phyloP scores from a whole-genome alignment of 768 basidiomycete genomes.

The Leucosporidium scottii region DNA sequence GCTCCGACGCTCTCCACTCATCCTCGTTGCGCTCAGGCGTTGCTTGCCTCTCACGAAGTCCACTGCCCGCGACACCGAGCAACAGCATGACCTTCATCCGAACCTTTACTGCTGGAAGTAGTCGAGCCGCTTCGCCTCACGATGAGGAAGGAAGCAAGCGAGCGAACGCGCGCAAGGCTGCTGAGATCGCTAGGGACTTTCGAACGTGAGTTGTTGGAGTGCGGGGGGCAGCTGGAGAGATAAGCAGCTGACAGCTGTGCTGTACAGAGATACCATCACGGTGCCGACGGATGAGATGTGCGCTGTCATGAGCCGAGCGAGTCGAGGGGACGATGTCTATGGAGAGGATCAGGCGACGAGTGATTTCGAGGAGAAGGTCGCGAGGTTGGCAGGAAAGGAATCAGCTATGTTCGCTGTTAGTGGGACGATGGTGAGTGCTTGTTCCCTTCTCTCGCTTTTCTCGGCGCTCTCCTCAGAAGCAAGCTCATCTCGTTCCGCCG shows the following conservation, averaged over 20 bases:
- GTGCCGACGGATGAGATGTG: conserved; percentile 37
- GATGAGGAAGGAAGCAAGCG: neutral
- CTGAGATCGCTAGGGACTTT: conserved; percentile 6
- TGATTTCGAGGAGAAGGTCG: conserved; percentile 45
- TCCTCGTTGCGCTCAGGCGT: too few species aligned
- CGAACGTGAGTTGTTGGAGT: conserved; percentile 7
- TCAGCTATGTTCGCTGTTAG: conserved; percentile 78
- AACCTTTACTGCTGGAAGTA: too few species aligned
- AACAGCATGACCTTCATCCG: too few species aligned
- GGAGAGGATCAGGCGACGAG: conserved; percentile 45
- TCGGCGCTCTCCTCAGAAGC: neutral
- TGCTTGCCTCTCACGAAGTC: too few species aligned
- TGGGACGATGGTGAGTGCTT: conserved; percentile 69
- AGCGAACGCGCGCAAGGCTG: conserved; percentile 1
- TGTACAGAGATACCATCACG: conserved; percentile 36
- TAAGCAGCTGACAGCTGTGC: neutral
- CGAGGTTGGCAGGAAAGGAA: conserved; percentile 65
- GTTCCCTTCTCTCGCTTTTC: neutral
- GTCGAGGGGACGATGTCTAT: conserved; percentile 38
- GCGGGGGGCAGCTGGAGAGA: neutral
- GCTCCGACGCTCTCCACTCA: too few species aligned
- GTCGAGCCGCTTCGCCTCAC: too few species aligned
- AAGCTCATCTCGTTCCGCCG: neutral
- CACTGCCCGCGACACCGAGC: too few species aligned
- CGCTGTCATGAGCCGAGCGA: conserved; percentile 32